Base-by-base conservation (phyloP, 805 yeast species). In the Priceomyces medius region DNA sequence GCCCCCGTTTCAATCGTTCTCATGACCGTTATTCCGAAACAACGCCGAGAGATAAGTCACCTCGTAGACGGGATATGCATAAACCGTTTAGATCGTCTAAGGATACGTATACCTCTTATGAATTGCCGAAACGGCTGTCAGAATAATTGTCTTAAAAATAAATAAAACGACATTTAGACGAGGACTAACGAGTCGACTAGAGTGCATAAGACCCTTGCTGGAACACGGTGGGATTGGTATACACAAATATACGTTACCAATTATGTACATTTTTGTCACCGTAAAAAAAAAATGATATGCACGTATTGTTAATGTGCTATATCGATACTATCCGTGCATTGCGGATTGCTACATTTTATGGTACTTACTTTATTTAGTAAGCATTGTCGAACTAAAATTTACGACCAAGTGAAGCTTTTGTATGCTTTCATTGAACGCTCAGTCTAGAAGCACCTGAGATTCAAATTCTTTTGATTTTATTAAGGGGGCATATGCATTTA, bases 11-110 rank as follows among this genome's bases (percentile, higher is more conserved):
- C 20, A 13, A 12, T 19, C 19, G 14, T 12, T 31, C 32, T 16
- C 10, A 4, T 26, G 14, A n/a, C 10, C 14, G 5, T n/a, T n/a
- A 26, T n/a, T 26, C 29, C 29, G 14, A 5, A 9, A 5, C 5
- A 26, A 34, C 31, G 20, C 21, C 41, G 3, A 42, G 39, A 37
- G 43, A 37, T n/a, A 35, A 40, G 28, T 40, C 44, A 7, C 33
- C 45, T 8, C 47, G 47, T 1, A 46, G 48, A 39, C 40, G 44
- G 18, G 51, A 46, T 17, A 43, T 46, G 7, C 34, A 31, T 31
- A 19, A 12, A 17, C 10, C 21, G 4, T 16, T 17, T 6, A 12
- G n/a, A 12, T 9, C 20, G 34, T 31, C 34, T 31, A 31, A 9
- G n/a, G n/a, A 5, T 5, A 31, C 12, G 16, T 12, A 12, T 28